Evolutionary conservation across 495 filamentous ascomycete species (phyloP).

Genomic region (Aspergillus nanangensis): DNA sequence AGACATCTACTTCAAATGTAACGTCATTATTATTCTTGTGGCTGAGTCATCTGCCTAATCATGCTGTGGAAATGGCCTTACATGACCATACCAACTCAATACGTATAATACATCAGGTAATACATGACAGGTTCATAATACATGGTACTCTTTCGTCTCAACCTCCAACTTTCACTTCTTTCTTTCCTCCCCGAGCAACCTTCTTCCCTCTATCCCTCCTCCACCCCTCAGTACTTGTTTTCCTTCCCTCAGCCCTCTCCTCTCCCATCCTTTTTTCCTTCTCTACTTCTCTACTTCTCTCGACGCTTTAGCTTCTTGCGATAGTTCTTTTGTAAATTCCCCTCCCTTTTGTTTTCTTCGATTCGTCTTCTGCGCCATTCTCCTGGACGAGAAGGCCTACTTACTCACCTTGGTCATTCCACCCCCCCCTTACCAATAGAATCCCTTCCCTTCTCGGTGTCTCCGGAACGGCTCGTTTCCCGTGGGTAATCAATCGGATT

Average conservation of each 20-base stretch:
- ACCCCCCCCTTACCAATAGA: constrained; percentile 7
- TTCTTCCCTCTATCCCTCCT: no score
- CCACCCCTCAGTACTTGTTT: constrained; percentile 2
- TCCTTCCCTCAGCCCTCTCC: constrained; percentile 11
- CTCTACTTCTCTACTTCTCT: no score
- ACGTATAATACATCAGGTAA: no score
- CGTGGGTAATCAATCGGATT: constrained; percentile 2
- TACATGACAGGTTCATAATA: background rate
- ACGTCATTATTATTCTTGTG: no score
- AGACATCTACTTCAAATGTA: no score
- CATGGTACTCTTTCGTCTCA: background rate
- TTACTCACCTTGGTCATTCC: constrained; percentile 1
- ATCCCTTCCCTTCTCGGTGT: constrained; percentile 11
- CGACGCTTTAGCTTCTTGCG: no score
- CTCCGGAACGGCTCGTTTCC: constrained; percentile 10
- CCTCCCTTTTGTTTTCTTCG: constrained; percentile 4
- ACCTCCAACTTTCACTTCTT: constrained; percentile 1
- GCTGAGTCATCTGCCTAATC: no score
- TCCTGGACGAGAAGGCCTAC: background rate
- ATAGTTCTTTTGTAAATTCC: no score
- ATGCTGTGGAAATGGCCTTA: no score
- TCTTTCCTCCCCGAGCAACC: constrained; percentile 1
- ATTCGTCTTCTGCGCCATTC: constrained; percentile 4
- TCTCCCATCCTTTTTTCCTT: no score
- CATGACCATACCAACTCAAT: no score